Conservation (phyloP, 257 asterid genomes). For the Nicotiana tabacum region DNA sequence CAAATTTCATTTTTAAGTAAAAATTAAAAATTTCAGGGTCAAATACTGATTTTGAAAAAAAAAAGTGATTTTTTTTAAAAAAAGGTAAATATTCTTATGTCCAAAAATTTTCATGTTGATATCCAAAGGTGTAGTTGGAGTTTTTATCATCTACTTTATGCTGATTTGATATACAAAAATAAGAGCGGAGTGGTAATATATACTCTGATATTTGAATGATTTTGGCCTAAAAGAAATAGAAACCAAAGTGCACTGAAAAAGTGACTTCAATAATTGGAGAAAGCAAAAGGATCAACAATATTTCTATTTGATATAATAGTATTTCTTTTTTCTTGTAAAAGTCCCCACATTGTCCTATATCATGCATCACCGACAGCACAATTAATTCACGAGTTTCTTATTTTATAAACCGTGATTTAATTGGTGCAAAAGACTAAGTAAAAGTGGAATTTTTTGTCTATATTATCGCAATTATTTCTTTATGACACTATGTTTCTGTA, state of each 20-base stretch:
- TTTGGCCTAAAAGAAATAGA: not conserved
- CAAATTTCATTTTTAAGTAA: no score
- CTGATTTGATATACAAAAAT: no score
- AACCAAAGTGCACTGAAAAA: not conserved
- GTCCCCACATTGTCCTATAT: not conserved
- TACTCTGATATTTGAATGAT: not conserved
- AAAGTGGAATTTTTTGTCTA: not conserved
- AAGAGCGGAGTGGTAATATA: not conserved
- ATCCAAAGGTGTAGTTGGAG: not conserved
- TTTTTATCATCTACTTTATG: not conserved
- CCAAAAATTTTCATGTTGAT: not conserved
- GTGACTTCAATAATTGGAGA: constrained; percentile 5
- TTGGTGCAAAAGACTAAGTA: not conserved
- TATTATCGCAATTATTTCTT: not conserved
- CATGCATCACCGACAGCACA: constrained; percentile 9
- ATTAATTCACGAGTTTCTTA: not conserved
- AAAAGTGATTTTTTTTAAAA: no score
- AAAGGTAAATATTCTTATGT: no score
- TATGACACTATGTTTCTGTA: not conserved
- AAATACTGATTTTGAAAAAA: no score
- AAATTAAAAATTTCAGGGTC: no score
- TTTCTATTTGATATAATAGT: not conserved
- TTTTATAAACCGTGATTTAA: not conserved
- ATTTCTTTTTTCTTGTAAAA: not conserved
- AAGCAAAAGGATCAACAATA: not conserved